Evolutionary conservation across 202 grass and related monocot genomes (phyloP).

Genomic region (Zoysia matrella): DNA sequence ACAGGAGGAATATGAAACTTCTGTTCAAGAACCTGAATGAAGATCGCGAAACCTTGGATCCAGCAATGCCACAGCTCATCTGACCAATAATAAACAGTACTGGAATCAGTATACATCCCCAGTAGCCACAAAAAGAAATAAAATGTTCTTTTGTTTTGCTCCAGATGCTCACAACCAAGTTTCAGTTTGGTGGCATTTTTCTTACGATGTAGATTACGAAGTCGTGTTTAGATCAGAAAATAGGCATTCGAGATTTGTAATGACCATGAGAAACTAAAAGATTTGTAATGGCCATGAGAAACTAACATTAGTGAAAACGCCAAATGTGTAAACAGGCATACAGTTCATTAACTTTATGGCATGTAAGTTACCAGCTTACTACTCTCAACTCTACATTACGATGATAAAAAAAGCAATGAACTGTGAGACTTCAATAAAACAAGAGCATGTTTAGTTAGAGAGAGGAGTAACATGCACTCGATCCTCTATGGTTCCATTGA

Average conservation of each 20-base stretch:
- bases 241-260: constrained; percentile 3
- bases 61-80: neutral
- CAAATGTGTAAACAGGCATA: neutral
- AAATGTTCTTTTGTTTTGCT: neutral
- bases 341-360: constrained; percentile 1
- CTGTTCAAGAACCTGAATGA: constrained; percentile 20
- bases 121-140: neutral
- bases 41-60: constrained; percentile 25
- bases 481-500: neutral
- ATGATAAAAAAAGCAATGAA: neutral
- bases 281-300: neutral
- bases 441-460: neutral
- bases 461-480: neutral
- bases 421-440: constrained; percentile 10
- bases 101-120: neutral
- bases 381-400: neutral
- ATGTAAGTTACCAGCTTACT: neutral
- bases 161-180: constrained; percentile 13
- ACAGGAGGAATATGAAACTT: neutral
- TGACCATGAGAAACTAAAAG: no score
- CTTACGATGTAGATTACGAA: neutral
- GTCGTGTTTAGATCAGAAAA: constrained; percentile 16
- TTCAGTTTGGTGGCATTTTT: neutral
- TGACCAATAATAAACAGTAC: neutral
- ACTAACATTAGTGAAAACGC: neutral